Conservation (phyloP, 163 green algal species). For the Scenedesmus sp. region DNA sequence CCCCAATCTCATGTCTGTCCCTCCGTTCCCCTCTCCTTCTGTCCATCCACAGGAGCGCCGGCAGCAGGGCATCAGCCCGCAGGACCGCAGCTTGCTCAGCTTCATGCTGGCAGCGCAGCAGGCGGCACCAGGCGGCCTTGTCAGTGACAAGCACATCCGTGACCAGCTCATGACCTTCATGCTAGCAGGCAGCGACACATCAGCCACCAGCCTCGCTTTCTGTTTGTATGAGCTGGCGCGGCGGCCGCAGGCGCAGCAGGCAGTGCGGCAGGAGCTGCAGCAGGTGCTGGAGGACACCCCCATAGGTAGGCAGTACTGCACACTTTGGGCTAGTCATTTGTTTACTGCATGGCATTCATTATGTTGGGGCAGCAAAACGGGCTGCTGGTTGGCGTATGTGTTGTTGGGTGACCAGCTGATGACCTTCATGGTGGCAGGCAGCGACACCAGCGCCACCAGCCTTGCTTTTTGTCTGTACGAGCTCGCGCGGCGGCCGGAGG, state of each 20-base stretch:
- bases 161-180: slow-evolving; percentile 31
- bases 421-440: slow-evolving; percentile 20
- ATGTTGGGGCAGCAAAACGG: background rate
- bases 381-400: background rate
- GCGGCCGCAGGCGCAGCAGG: background rate
- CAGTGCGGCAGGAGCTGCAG: background rate
- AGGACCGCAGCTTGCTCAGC: slow-evolving; percentile 9
- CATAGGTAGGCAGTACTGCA: background rate
- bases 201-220: slow-evolving; percentile 18
- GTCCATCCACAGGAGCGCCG: background rate
- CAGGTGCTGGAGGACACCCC: background rate
- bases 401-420: slow-evolving; percentile 20
- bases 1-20: too few species aligned
- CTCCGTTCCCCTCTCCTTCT: background rate
- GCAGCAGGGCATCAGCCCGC: background rate
- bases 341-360: background rate
- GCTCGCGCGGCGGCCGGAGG: background rate
- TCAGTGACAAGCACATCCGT: slow-evolving; percentile 11
- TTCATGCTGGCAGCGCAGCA: slow-evolving; percentile 29
- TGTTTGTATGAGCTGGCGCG: slow-evolving; percentile 22
- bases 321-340: background rate
- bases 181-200: slow-evolving; percentile 32
- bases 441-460: slow-evolving; percentile 21
- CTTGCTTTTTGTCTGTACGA: slow-evolving; percentile 29
- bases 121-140: background rate